Evolutionary conservation across 2,329 filamentous ascomycete genomes (phyloP), one percentile per base, ranked within the genome.

Genomic region (Pseudogymnoascus sp.): DNA sequence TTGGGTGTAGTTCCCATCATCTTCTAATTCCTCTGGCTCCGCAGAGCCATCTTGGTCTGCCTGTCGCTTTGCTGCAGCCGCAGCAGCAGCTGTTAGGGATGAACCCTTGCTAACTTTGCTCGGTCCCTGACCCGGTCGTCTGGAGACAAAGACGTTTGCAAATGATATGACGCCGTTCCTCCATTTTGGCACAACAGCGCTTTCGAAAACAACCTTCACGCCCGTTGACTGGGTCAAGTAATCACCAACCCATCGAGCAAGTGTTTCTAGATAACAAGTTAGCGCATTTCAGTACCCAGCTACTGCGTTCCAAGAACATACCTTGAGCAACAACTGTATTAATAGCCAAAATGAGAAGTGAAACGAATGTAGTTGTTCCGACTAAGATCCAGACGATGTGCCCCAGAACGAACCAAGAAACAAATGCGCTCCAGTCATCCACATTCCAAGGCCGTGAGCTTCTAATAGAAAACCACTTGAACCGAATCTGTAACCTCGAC

Each of bases 401-500:
- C 0, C 93, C 95, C 62, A 97, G 82, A 66, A 97, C 83, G 66
- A 99, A 89, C 93, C 93, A 97, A 1, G 95, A 97, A 62, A 91
- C 86, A 66, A 99, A 93, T 3, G 95, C 95, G 53, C 92, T 90
- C 80, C 96, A 97, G 77, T 99, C 95, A 74, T 99, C 95, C 21
- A 88, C 84, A 75, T 96, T 99, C 85, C 95, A 99, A 0, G 95
- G 95, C 38, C 95, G 84, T 74, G 90, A 90, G 73, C 93, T 96
- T 72, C 93, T 83, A 70, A 99, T 99, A 2, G 95, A 96, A 70
- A 95, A 88, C 95, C 95, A 99, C 76, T 99, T 99, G 79, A 97
- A 96, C 42, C 92, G 88, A 23, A 97, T 90, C 72, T 89, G 91
- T 49, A 97, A 76, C 59, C 95, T 85, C 66, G 96, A 88, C 87